Conservation (phyloP, 2,329 filamentous ascomycete species). For the Sporothrix pallida region DNA sequence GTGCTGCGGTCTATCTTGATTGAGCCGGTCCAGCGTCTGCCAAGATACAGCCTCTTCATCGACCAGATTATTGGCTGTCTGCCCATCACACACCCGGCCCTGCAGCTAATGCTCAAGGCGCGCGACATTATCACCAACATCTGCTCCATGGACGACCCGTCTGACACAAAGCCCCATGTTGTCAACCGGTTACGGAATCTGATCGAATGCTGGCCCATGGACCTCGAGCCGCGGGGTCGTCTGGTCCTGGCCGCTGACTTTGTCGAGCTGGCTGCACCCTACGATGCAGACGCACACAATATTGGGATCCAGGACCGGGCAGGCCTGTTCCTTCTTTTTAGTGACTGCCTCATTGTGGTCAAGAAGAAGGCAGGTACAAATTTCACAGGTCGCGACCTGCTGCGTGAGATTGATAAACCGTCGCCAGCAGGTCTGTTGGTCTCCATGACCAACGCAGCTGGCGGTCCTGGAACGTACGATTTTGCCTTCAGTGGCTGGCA, state of each 20-base stretch:
- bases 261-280: conserved; percentile 76
- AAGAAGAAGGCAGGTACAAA: conserved; percentile 69
- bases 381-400: conserved; percentile 74
- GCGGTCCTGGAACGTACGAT: conserved; percentile 68
- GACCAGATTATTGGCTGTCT: conserved; percentile 91
- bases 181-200: conserved; percentile 76
- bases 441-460: conserved; percentile 67
- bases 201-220: conserved; percentile 76
- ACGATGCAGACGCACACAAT: conserved; percentile 51
- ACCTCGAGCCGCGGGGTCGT: conserved; percentile 75
- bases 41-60: conserved; percentile 93
- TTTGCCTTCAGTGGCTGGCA: conserved; percentile 78
- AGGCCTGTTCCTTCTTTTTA: conserved; percentile 82
- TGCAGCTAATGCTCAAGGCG: conserved; percentile 82
- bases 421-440: conserved; percentile 67
- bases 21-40: conserved; percentile 92
- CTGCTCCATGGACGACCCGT: conserved; percentile 83
- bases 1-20: conserved; percentile 88
- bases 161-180: conserved; percentile 75
- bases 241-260: conserved; percentile 83
- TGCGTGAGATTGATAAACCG: conserved; percentile 85
- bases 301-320: conserved; percentile 58
- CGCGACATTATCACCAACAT: conserved; percentile 95
- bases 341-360: conserved; percentile 78
- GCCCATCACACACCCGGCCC: conserved; percentile 82